These are phyloP conservation scores for Rugonectria rugulosa DNA, from an alignment of 2,329 filamentous ascomycete species.

Conservation along the genomic window DNA sequence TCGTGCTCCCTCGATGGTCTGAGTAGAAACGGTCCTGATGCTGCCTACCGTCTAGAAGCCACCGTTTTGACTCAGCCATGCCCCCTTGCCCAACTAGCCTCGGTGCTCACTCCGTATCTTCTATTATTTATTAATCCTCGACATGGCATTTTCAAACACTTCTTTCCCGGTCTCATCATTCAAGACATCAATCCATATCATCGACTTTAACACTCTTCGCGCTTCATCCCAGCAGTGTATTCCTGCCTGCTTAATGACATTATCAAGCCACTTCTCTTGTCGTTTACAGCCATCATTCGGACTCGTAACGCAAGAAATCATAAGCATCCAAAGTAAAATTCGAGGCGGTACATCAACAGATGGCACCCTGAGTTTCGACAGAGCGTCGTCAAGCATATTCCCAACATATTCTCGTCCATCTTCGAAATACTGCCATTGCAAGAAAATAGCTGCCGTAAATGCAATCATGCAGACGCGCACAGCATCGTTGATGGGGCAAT, in stretches of 20 bases:
- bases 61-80: no score
- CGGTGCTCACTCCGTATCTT: no score
- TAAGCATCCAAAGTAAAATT: conserved; percentile 24
- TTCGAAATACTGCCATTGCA: conserved; percentile 28
- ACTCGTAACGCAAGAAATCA: conserved; percentile 4
- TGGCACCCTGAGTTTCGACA: background rate
- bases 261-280: conserved; percentile 2
- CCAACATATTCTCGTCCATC: conserved; percentile 20
- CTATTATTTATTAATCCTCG: background rate
- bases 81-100: no score
- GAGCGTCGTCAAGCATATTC: background rate
- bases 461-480: conserved; percentile 25
- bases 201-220: conserved; percentile 9
- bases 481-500: conserved; percentile 7
- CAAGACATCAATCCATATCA: conserved; percentile 29
- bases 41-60: no score
- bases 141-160: background rate
- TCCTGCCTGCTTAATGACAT: background rate
- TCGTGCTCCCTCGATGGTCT: background rate
- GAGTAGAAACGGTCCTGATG: background rate
- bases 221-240: conserved; percentile 20
- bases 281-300: accelerated
- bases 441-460: conserved; percentile 24
- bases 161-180: conserved; percentile 2
- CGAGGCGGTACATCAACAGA: background rate